phyloP scores from a whole-genome alignment of 176 grass and related monocot species.

The Bolboschoenus planiculmis region DNA sequence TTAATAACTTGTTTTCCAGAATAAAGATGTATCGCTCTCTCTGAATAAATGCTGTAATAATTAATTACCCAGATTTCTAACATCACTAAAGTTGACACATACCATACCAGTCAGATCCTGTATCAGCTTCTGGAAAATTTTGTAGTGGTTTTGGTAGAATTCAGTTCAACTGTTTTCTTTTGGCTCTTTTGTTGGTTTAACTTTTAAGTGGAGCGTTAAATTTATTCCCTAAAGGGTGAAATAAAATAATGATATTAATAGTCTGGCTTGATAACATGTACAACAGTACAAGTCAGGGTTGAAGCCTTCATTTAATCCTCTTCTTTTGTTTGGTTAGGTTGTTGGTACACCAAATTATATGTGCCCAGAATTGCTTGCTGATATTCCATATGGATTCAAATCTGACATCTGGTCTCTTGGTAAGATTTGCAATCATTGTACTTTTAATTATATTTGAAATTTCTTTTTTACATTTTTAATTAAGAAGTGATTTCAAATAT shows the following conservation, averaged over 20 bases:
- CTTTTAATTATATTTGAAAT: background rate
- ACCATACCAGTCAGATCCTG: background rate
- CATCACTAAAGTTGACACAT: background rate
- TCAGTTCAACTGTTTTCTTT: background rate
- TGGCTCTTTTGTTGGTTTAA: background rate
- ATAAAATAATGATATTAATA: background rate
- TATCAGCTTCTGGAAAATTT: background rate
- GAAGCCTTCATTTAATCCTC: background rate
- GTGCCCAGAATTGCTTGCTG: slow-evolving; percentile 94
- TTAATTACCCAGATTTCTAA: background rate
- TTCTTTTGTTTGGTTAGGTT: slow-evolving; percentile 42
- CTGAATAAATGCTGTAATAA: background rate
- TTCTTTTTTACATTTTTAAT: background rate
- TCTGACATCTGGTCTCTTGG: slow-evolving; percentile 99
- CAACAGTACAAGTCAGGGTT: background rate
- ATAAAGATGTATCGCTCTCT: background rate
- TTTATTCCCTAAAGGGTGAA: background rate
- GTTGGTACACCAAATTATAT: slow-evolving; percentile 99
- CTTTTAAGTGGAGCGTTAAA: background rate
- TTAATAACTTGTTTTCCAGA: background rate
- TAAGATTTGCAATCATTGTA: slow-evolving; percentile 32
- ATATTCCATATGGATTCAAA: slow-evolving; percentile 99
- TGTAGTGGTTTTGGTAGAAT: background rate
- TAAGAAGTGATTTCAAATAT: background rate
- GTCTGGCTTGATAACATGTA: background rate